These are phyloP conservation scores for Erysimum cheiri DNA, from an alignment of 441 rosid species.

Conservation along the genomic window DNA sequence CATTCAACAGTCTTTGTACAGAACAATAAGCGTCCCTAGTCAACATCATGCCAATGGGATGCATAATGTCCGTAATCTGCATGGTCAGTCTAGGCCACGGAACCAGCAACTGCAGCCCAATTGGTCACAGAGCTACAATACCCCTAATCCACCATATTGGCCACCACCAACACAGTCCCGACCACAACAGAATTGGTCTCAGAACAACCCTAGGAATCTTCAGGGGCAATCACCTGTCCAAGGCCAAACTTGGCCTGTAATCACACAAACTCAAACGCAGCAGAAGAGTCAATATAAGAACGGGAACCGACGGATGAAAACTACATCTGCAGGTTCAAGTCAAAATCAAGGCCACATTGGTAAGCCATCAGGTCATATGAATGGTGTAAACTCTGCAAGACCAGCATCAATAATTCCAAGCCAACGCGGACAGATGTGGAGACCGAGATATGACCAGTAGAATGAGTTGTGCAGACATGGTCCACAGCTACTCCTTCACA, in stretches of 20 bases:
- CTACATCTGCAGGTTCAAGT: slow-evolving; percentile 37
- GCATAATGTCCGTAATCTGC: slow-evolving; percentile 10
- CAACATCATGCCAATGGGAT: slow-evolving; percentile 29
- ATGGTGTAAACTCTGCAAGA: slow-evolving; percentile 31
- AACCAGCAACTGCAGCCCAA: slow-evolving; percentile 45
- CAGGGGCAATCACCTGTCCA: slow-evolving; percentile 33
- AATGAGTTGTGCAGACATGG: slow-evolving; percentile 27
- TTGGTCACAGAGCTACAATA: slow-evolving; percentile 35
- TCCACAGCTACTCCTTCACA: not conserved
- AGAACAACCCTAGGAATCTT: slow-evolving; percentile 31
- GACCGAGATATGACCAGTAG: slow-evolving; percentile 53
- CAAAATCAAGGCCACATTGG: slow-evolving; percentile 24
- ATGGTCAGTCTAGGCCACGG: slow-evolving; percentile 42
- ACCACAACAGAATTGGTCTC: slow-evolving; percentile 38
- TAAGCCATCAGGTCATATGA: slow-evolving; percentile 36
- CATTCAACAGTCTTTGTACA: slow-evolving; percentile 35
- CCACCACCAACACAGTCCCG: slow-evolving; percentile 11
- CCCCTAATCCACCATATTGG: slow-evolving; percentile 37
- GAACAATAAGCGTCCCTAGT: slow-evolving; percentile 35
- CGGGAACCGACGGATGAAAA: slow-evolving; percentile 24
- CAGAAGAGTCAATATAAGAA: slow-evolving; percentile 32
- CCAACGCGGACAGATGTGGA: slow-evolving; percentile 59
- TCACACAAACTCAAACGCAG: slow-evolving; percentile 34
- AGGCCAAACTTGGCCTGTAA: slow-evolving; percentile 33
- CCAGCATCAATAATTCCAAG: slow-evolving; percentile 36